Evolutionary conservation across 768 basidiomycete genomes (phyloP).

Genomic region (Termitomyces sp.): DNA sequence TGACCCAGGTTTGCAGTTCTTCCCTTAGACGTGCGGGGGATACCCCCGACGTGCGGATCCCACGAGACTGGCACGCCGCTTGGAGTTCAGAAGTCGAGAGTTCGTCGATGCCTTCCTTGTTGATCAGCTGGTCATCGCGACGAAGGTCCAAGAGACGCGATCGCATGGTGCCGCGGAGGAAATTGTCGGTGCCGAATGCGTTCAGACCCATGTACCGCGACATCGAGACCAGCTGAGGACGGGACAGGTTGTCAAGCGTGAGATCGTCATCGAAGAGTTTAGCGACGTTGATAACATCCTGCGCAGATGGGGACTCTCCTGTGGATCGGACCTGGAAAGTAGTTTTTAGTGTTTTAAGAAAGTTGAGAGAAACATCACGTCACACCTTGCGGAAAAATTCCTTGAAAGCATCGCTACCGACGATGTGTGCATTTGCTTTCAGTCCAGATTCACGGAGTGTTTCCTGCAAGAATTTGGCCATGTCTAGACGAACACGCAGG

Average conservation of each 20-base stretch:
- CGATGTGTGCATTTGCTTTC: slow-evolving; percentile 88
- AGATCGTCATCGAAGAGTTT: slow-evolving; percentile 97
- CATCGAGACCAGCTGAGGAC: slow-evolving; percentile 98
- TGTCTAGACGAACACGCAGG: slow-evolving; percentile 89
- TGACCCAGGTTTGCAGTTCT: slow-evolving; percentile 90
- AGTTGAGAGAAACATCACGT: not conserved
- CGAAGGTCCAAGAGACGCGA: slow-evolving; percentile 76
- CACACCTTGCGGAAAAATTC: slow-evolving; percentile 96
- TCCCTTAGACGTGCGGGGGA: slow-evolving; percentile 86
- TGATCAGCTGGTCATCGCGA: slow-evolving; percentile 90
- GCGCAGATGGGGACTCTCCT: slow-evolving; percentile 84
- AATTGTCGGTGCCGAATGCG: slow-evolving; percentile 98
- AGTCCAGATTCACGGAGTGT: slow-evolving; percentile 92
- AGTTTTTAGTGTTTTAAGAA: not conserved
- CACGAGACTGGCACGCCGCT: slow-evolving; percentile 89
- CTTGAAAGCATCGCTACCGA: slow-evolving; percentile 94
- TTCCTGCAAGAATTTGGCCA: slow-evolving; percentile 99
- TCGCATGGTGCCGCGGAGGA: slow-evolving; percentile 88
- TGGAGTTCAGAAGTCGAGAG: slow-evolving; percentile 91
- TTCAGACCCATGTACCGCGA: slow-evolving; percentile 97
- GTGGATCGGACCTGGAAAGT: slow-evolving; percentile 75
- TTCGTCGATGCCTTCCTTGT: slow-evolving; percentile 83
- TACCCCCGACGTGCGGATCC: slow-evolving; percentile 82
- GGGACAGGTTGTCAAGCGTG: slow-evolving; percentile 94
- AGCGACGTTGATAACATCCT: slow-evolving; percentile 91